These are phyloP conservation scores for Miscanthus lutarioriparius DNA, from an alignment of 176 grass and related monocot species.

Conservation along the genomic window DNA sequence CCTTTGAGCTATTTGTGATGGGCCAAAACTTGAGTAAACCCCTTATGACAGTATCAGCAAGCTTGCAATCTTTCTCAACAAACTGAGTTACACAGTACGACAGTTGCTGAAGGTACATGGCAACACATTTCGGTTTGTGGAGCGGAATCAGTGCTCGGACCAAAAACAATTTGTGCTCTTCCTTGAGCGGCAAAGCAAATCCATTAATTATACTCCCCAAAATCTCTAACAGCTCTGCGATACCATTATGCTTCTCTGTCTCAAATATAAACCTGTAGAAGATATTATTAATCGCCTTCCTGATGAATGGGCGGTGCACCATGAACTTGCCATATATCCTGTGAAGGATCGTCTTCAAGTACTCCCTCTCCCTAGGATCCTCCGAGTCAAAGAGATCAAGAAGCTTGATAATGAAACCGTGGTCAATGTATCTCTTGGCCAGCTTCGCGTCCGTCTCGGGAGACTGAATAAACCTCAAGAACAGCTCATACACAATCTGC, in stretches of 20 bases:
- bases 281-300: conserved; percentile 73
- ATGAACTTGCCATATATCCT: conserved; percentile 82
- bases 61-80: conserved; percentile 82
- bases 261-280: conserved; percentile 82
- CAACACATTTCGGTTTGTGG: conserved; percentile 74
- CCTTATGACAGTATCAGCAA: conserved; percentile 74
- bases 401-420: conserved; percentile 59
- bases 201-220: conserved; percentile 83
- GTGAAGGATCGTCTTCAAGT: conserved; percentile 81
- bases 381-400: conserved; percentile 75
- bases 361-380: conserved; percentile 78
- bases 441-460: conserved; percentile 68
- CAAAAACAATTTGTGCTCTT: conserved; percentile 77
- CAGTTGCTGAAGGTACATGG: conserved; percentile 76
- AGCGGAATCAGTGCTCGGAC: conserved; percentile 68
- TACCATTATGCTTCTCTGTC: conserved; percentile 73
- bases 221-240: conserved; percentile 70
- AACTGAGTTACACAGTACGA: conserved; percentile 76
- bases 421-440: conserved; percentile 73
- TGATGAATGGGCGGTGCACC: conserved; percentile 77
- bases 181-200: conserved; percentile 74
- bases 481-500: conserved; percentile 72
- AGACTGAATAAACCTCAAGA: conserved; percentile 74
- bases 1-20: conserved; percentile 78
- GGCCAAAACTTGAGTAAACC: conserved; percentile 81